These are phyloP conservation scores for Circinella umbellata DNA, from an alignment of 371 early-diverging fungal species.

Conservation along the genomic window DNA sequence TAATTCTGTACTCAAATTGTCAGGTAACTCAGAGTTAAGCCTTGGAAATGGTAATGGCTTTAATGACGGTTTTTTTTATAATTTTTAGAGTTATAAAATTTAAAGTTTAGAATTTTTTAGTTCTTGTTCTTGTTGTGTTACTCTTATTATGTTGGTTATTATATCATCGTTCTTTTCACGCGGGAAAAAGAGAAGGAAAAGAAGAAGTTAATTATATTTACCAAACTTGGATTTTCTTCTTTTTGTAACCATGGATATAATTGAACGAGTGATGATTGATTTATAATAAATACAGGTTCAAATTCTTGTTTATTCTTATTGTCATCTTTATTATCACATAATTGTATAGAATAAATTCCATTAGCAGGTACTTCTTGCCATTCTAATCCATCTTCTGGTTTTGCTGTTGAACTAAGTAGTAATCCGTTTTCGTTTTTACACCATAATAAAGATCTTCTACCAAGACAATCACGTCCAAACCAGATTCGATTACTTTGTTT, in stretches of 20 bases:
- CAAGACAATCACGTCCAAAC: constrained; percentile 86
- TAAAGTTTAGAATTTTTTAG: no score
- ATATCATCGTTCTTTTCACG: no score
- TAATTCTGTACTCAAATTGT: neutral
- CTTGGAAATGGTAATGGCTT: constrained; percentile 52
- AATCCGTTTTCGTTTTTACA: constrained; percentile 41
- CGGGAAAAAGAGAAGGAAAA: neutral
- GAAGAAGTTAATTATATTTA: no score
- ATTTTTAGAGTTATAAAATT: neutral
- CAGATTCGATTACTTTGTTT: constrained; percentile 56
- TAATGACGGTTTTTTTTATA: neutral
- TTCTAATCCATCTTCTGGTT: constrained; percentile 13
- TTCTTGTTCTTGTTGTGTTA: no score
- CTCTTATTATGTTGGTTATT: no score
- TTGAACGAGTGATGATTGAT: constrained; percentile 14
- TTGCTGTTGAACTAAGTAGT: constrained; percentile 54
- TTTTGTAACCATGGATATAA: constrained; percentile 39
- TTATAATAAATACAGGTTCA: neutral
- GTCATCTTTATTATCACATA: constrained; percentile 17
- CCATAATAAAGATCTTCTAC: constrained; percentile 82
- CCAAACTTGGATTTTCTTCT: neutral
- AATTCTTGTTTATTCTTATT: neutral
- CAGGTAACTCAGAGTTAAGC: constrained; percentile 50
- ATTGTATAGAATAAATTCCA: constrained; percentile 66
- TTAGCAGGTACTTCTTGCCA: constrained; percentile 79